Conservation (phyloP, 2,329 filamentous ascomycete genomes). For the Alternaria triticimaculans region DNA sequence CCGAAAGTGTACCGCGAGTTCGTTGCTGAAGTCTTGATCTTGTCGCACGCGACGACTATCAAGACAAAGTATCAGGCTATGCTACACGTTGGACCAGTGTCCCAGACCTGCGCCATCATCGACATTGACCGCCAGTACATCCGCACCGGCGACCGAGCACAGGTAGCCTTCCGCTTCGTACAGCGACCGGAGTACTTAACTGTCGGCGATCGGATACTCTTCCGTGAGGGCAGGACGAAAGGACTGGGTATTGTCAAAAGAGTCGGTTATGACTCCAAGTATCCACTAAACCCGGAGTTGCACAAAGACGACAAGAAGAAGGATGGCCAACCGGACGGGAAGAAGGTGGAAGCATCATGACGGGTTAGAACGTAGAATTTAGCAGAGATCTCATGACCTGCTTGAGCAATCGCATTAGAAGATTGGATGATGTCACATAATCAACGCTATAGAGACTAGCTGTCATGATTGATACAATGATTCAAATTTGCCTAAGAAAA, state of each 20-base stretch:
- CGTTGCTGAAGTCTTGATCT: slow-evolving; percentile 80
- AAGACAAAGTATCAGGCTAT: slow-evolving; percentile 97
- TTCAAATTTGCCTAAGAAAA: not conserved
- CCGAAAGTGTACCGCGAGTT: slow-evolving; percentile 63
- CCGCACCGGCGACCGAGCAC: slow-evolving; percentile 90
- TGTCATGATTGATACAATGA: not conserved
- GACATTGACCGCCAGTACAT: slow-evolving; percentile 97
- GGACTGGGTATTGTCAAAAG: slow-evolving; percentile 93
- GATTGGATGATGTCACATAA: not conserved
- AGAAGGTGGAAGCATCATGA: not conserved
- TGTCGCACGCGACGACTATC: slow-evolving; percentile 96
- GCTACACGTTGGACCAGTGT: slow-evolving; percentile 93
- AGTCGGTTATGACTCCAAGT: slow-evolving; percentile 79
- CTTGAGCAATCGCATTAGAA: not conserved
- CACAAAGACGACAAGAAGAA: slow-evolving; percentile 30
- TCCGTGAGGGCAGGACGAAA: slow-evolving; percentile 94
- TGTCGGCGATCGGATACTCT: slow-evolving; percentile 86
- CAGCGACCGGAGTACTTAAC: slow-evolving; percentile 92
- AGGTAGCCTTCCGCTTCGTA: slow-evolving; percentile 92
- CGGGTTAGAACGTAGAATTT: not conserved
- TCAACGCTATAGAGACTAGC: not conserved
- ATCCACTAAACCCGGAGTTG: slow-evolving; percentile 50
- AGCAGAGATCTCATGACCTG: not conserved
- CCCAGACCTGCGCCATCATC: slow-evolving; percentile 95
- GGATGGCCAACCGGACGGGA: not conserved